Percentiles rank a stretch among this genome's conserved stretches.
These are phyloP conservation scores for Deuterostichococcus epilithicus DNA, from an alignment of 139 green algal genomes.

Conservation along the genomic window DNA sequence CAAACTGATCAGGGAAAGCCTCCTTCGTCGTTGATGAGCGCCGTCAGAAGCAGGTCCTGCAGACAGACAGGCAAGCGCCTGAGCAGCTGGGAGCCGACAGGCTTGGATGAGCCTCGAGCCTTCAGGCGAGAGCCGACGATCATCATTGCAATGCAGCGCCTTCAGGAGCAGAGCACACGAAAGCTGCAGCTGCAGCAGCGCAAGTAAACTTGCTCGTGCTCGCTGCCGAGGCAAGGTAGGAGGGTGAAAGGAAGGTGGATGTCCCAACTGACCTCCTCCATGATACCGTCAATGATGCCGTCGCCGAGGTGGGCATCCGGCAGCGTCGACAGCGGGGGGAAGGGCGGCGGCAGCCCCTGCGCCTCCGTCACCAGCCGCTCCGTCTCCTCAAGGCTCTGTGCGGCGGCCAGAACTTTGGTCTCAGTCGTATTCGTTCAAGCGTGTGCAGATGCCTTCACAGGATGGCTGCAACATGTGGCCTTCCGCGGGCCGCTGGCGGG, in stretches of 20 bases:
- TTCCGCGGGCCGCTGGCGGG: background rate
- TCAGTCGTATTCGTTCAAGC: background rate
- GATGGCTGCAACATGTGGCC: background rate
- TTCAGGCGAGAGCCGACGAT: no score
- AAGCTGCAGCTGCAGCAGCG: no score
- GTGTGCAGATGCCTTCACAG: background rate
- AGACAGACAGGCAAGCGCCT: no score
- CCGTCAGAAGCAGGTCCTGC: background rate
- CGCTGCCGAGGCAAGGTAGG: no score
- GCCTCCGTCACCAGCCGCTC: slow-evolving; percentile 29
- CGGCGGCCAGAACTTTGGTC: background rate
- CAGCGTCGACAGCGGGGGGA: background rate
- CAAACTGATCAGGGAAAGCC: no score
- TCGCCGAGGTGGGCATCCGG: slow-evolving; percentile 18
- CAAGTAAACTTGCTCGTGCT: no score
- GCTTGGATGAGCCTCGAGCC: no score
- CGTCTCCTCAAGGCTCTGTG: slow-evolving; percentile 36
- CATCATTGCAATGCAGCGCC: no score
- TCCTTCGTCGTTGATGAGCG: background rate
- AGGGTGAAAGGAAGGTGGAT: no score
- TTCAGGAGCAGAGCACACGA: no score
- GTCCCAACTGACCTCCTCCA: slow-evolving; percentile 11
- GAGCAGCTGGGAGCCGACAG: no score
- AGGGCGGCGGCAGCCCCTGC: slow-evolving; percentile 4
- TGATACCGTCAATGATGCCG: slow-evolving; percentile 22